Conservation (phyloP, 208 protist species). For the Sergeia podlipaevii region DNA sequence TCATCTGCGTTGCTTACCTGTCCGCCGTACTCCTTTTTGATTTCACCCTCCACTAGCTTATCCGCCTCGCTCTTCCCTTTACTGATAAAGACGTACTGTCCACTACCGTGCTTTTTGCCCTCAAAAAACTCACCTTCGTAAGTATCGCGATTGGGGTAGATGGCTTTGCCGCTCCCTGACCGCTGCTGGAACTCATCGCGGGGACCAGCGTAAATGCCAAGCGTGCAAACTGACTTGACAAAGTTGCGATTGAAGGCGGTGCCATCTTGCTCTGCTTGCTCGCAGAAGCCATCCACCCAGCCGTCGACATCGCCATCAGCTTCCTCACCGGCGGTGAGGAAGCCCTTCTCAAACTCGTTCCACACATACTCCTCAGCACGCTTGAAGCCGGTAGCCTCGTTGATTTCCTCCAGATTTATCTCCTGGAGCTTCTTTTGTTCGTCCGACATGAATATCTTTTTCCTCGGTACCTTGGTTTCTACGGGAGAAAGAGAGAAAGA, state of each 20-base stretch:
- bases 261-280: slow-evolving; percentile 54
- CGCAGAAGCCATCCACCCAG: slow-evolving; percentile 77
- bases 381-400: slow-evolving; percentile 82
- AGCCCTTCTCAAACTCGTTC: slow-evolving; percentile 60
- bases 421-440: slow-evolving; percentile 18
- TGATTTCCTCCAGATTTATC: slow-evolving; percentile 73
- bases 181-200: slow-evolving; percentile 91
- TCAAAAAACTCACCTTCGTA: slow-evolving; percentile 91
- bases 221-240: slow-evolving; percentile 66
- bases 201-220: slow-evolving; percentile 86
- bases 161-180: slow-evolving; percentile 75
- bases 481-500: background rate
- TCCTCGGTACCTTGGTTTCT: background rate
- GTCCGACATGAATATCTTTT: slow-evolving; percentile 5
- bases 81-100: slow-evolving; percentile 72
- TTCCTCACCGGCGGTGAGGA: slow-evolving; percentile 53
- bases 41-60: slow-evolving; percentile 60
- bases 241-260: slow-evolving; percentile 61
- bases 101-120: slow-evolving; percentile 84
- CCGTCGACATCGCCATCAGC: slow-evolving; percentile 68
- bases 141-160: slow-evolving; percentile 79
- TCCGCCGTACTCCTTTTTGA: slow-evolving; percentile 38
- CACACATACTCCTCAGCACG: slow-evolving; percentile 73
- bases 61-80: slow-evolving; percentile 81
- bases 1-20: slow-evolving; percentile 22